Evolutionary conservation across 164 flowering plant species (phyloP).

Genomic region (Magnolia kwangsiensis): DNA sequence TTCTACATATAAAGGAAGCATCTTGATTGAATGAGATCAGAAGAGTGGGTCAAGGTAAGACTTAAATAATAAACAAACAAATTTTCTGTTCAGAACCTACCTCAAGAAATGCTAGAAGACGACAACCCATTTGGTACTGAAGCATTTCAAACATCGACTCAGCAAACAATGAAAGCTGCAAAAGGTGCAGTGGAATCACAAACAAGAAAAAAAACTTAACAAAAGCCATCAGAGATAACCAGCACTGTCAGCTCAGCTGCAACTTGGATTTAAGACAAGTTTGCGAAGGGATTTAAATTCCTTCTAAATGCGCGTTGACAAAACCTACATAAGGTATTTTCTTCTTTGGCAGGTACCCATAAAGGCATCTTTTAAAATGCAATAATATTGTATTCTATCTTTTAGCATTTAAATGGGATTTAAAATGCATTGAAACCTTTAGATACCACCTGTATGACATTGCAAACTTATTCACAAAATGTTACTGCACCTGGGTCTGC

Average conservation of each 20-base stretch:
- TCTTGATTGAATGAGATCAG: neutral
- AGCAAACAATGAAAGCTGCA: conserved; percentile 88
- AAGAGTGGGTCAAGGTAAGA: neutral
- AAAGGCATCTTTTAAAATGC: neutral
- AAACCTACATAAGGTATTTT: too few relatives aligned
- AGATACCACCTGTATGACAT: too few relatives aligned
- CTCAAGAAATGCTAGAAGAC: conserved; percentile 77
- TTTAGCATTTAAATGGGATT: too few relatives aligned
- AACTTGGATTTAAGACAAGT: neutral
- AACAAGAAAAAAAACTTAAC: neutral
- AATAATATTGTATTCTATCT: neutral
- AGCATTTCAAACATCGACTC: conserved; percentile 93
- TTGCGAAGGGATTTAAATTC: neutral
- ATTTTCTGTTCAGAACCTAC: conserved; percentile 30
- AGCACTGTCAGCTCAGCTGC: neutral
- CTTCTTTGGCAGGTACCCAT: neutral
- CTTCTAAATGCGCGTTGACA: neutral
- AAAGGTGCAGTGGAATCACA: conserved; percentile 5
- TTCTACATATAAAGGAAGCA: conserved; percentile 34
- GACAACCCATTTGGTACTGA: conserved; percentile 89
- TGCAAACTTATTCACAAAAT: too few relatives aligned
- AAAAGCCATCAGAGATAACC: neutral
- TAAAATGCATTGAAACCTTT: too few relatives aligned
- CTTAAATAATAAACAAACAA: neutral
- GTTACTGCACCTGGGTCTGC: too few relatives aligned